Evolutionary conservation across 352 stramenopile genomes (phyloP).

Genomic region (Pythium plurisporium): DNA sequence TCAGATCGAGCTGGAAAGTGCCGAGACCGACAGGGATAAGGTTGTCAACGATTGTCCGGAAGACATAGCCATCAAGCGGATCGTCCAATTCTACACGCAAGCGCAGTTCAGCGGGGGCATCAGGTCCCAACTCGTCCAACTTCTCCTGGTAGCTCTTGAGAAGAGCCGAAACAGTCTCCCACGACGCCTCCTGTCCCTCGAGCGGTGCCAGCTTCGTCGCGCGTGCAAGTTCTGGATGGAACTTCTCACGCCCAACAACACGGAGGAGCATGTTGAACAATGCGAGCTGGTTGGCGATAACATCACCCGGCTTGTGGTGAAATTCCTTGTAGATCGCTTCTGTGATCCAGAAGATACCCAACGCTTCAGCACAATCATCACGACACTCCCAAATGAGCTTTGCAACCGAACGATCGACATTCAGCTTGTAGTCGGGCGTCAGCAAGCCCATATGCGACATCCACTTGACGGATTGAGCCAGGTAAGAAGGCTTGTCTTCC

Average conservation of each 20-base stretch:
- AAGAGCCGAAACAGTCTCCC: constrained; percentile 63
- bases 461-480: constrained; percentile 88
- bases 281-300: constrained; percentile 74
- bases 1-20: constrained; percentile 82
- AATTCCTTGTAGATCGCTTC: constrained; percentile 78
- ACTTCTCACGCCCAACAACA: constrained; percentile 74
- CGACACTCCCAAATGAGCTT: constrained; percentile 83
- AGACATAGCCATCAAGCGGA: constrained; percentile 83
- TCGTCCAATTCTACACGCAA: constrained; percentile 66
- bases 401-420: constrained; percentile 66
- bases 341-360: constrained; percentile 80
- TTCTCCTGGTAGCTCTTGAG: constrained; percentile 70
- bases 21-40: constrained; percentile 71
- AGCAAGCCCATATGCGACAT: constrained; percentile 87
- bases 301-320: constrained; percentile 80
- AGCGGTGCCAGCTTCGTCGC: constrained; percentile 53
- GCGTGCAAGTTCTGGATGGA: constrained; percentile 66
- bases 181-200: constrained; percentile 66
- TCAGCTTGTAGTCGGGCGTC: constrained; percentile 66
- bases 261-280: constrained; percentile 87
- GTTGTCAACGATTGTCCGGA: constrained; percentile 85
- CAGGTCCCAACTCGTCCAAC: constrained; percentile 61
- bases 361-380: constrained; percentile 69
- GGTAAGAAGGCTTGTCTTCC: constrained; percentile 49
- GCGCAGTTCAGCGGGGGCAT: constrained; percentile 58